These are phyloP conservation scores for Ceratocystis cacaofunesta DNA, from an alignment of 2,329 filamentous ascomycete species.

Conservation along the genomic window DNA sequence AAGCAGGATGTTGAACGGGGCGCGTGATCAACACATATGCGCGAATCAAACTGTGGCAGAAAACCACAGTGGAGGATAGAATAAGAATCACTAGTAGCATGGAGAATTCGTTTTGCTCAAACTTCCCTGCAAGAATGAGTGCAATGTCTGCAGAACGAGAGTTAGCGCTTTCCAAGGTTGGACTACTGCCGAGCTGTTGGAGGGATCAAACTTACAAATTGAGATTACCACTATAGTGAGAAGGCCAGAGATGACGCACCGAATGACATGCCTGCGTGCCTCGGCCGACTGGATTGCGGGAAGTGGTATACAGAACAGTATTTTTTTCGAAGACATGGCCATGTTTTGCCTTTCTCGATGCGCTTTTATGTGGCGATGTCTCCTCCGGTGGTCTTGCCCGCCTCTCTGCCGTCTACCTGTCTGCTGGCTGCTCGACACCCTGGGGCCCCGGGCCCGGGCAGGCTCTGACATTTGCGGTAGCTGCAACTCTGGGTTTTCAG, in stretches of 20 bases:
- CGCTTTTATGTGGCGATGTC: background rate
- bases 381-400: background rate
- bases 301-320: slow-evolving; percentile 34
- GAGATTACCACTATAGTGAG: slow-evolving; percentile 44
- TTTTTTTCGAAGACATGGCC: slow-evolving; percentile 19
- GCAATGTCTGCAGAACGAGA: slow-evolving; percentile 46
- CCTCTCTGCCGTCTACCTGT: background rate
- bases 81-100: slow-evolving; percentile 68
- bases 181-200: background rate
- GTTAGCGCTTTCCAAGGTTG: background rate
- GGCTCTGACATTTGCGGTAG: slow-evolving; percentile 25
- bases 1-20: slow-evolving; percentile 22
- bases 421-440: background rate
- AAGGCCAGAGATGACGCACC: slow-evolving; percentile 49
- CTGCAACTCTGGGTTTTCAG: slow-evolving; percentile 35
- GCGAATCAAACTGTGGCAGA: slow-evolving; percentile 63
- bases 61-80: slow-evolving; percentile 58
- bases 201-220: slow-evolving; percentile 43
- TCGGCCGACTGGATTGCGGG: slow-evolving; percentile 38
- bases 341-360: background rate
- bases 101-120: slow-evolving; percentile 56
- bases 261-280: slow-evolving; percentile 40
- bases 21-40: slow-evolving; percentile 52
- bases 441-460: too few relatives aligned
- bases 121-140: slow-evolving; percentile 50